Conservation (phyloP, 2,329 filamentous ascomycete species). For the Exophiala phaeomuriformis region DNA sequence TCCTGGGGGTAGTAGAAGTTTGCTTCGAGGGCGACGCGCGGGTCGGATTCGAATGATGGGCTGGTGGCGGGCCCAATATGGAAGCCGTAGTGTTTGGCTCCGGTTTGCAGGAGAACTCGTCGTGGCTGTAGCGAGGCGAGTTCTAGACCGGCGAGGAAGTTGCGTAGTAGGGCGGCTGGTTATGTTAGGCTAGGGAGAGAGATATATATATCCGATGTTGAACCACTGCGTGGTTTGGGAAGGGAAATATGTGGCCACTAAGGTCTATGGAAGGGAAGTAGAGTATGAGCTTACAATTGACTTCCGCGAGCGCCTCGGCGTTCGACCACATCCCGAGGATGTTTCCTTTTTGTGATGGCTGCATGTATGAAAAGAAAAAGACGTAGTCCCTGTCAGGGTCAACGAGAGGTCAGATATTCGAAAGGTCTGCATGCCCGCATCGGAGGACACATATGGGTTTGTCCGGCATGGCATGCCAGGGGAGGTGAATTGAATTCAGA, state of each 20-base stretch:
- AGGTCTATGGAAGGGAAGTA: neutral
- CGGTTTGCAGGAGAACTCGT: slow-evolving; percentile 45
- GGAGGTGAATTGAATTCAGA: too few relatives aligned
- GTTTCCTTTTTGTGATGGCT: slow-evolving; percentile 39
- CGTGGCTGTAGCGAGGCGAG: slow-evolving; percentile 38
- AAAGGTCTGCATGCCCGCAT: too few relatives aligned
- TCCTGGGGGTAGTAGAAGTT: slow-evolving; percentile 53
- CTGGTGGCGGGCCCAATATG: slow-evolving; percentile 41
- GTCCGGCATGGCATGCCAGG: too few relatives aligned
- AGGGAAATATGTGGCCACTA: neutral
- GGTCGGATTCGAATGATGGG: slow-evolving; percentile 42
- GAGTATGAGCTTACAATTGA: slow-evolving; percentile 33
- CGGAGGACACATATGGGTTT: too few relatives aligned
- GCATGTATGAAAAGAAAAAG: slow-evolving; percentile 50
- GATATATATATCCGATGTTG: neutral
- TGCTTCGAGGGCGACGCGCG: slow-evolving; percentile 37
- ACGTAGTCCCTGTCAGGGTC: slow-evolving; percentile 35
- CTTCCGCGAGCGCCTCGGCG: slow-evolving; percentile 42
- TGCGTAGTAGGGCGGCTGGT: slow-evolving; percentile 35
- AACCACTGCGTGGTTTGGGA: neutral
- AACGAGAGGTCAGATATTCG: neutral
- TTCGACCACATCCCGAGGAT: slow-evolving; percentile 40
- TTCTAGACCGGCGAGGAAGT: slow-evolving; percentile 42
- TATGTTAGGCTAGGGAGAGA: neutral
- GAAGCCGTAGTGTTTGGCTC: slow-evolving; percentile 46